phyloP scores from a whole-genome alignment of 1,139 yeast species.

The Kodamaea plutei region DNA sequence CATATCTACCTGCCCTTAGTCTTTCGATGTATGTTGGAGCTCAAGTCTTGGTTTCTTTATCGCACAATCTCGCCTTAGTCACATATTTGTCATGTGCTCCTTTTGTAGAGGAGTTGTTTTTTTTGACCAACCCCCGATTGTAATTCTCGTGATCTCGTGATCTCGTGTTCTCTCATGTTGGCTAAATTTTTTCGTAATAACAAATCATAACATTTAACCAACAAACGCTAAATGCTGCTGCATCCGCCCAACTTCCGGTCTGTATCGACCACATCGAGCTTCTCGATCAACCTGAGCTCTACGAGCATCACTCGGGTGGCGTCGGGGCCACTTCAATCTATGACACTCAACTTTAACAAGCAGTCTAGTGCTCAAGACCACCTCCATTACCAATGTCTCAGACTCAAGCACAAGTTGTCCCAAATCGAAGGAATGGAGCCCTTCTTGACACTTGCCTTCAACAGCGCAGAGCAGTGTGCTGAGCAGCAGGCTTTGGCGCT shows the following conservation, averaged over 20 bases:
- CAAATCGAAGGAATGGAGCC: constrained; percentile 70
- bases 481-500: constrained; percentile 70
- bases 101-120: too few species aligned
- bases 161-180: too few species aligned
- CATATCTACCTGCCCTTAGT: too few species aligned
- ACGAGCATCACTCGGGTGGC: constrained; percentile 34
- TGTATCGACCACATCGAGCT: constrained; percentile 32
- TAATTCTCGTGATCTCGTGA: too few species aligned
- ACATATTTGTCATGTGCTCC: too few species aligned
- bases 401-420: constrained; percentile 54
- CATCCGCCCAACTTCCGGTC: constrained; percentile 26
- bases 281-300: constrained; percentile 25
- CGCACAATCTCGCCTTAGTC: too few species aligned
- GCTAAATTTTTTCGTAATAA: too few species aligned
- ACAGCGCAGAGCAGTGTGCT: constrained; percentile 57
- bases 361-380: constrained; percentile 68
- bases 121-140: too few species aligned
- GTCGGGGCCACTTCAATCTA: constrained; percentile 38
- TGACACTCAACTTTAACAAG: constrained; percentile 50
- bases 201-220: constrained; percentile 1
- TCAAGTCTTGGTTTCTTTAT: too few species aligned
- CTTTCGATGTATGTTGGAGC: too few species aligned
- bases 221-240: constrained; percentile 2
- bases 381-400: constrained; percentile 65
- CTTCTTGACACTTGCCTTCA: constrained; percentile 55